These are phyloP conservation scores for Alternaria infectoria DNA, from an alignment of 2,329 filamentous ascomycete genomes.

Conservation along the genomic window DNA sequence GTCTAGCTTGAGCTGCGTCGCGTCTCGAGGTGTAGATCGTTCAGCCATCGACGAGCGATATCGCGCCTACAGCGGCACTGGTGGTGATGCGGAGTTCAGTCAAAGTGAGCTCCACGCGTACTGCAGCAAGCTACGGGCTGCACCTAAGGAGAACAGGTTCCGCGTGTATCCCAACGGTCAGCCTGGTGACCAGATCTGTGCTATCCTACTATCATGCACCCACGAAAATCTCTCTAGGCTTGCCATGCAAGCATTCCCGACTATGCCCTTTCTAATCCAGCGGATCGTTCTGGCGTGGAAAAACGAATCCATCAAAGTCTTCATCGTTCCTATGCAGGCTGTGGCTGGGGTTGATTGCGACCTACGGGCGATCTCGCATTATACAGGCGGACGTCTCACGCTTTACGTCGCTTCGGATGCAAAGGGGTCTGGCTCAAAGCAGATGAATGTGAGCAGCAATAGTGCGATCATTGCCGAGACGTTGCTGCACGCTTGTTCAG, in stretches of 20 bases:
- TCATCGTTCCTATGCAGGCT: constrained; percentile 44
- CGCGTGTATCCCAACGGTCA: constrained; percentile 49
- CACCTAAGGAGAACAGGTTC: constrained; percentile 52
- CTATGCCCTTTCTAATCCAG: constrained; percentile 40
- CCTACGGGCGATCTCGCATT: constrained; percentile 46
- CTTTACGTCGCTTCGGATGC: constrained; percentile 43
- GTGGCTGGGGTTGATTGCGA: constrained; percentile 41
- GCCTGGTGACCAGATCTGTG: constrained; percentile 55
- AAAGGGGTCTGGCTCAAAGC: constrained; percentile 24
- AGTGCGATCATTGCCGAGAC: constrained; percentile 44
- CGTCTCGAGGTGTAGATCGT: constrained; percentile 25
- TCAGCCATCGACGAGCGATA: constrained; percentile 39
- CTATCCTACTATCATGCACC: constrained; percentile 49
- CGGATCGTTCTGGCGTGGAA: constrained; percentile 43
- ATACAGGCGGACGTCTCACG: constrained; percentile 34
- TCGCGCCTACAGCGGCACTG: constrained; percentile 54
- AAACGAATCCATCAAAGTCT: constrained; percentile 39
- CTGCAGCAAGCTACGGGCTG: constrained; percentile 51
- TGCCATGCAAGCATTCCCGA: constrained; percentile 55
- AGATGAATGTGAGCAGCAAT: constrained; percentile 44
- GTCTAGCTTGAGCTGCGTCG: constrained; percentile 31
- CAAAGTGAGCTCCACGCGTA: constrained; percentile 59
- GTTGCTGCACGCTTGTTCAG: constrained; percentile 41
- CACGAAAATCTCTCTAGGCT: constrained; percentile 42
- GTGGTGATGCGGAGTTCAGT: constrained; percentile 55